Percentiles rank a stretch among this genome's conserved stretches.
Conservation (phyloP, 2,329 filamentous ascomycete genomes). For the Aureobasidium musti region DNA sequence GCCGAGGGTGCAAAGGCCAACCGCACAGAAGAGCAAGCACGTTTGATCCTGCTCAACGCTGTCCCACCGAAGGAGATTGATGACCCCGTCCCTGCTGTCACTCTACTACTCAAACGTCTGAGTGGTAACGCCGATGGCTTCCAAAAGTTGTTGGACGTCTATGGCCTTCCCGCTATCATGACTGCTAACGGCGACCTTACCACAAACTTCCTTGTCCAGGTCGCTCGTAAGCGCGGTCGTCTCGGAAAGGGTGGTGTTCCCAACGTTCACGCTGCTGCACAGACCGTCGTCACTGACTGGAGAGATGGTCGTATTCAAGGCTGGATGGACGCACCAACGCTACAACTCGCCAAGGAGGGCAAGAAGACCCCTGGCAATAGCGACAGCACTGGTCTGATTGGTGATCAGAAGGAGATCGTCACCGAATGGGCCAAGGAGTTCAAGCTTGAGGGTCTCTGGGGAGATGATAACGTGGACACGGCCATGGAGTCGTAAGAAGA, state of each 20-base stretch:
- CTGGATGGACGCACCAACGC: conserved; percentile 32
- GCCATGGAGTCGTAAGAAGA: conserved; percentile 25
- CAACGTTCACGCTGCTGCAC: conserved; percentile 83
- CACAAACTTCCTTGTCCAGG: conserved; percentile 90
- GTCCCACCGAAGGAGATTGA: conserved; percentile 92
- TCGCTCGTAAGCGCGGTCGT: conserved; percentile 87
- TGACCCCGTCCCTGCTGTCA: conserved; percentile 85
- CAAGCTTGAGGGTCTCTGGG: conserved; percentile 80
- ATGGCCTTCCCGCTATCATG: conserved; percentile 80
- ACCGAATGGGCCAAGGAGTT: conserved; percentile 32
- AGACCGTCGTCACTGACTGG: conserved; percentile 89
- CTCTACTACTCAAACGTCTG: conserved; percentile 78
- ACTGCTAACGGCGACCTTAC: conserved; percentile 69
- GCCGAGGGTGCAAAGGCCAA: conserved; percentile 47
- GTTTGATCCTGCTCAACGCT: conserved; percentile 84
- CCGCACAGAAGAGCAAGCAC: conserved; percentile 67
- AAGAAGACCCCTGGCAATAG: conserved; percentile 21
- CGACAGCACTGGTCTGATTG: conserved; percentile 26
- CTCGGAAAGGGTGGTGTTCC: conserved; percentile 87
- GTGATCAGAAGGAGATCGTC: conserved; percentile 32
- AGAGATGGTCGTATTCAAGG: conserved; percentile 33
- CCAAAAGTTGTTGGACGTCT: conserved; percentile 76
- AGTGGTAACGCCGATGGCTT: conserved; percentile 72
- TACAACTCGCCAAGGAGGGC: conserved; percentile 26
- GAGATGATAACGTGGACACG: conserved; percentile 42